Percentiles rank a stretch among this genome's conserved stretches.
phyloP scores from a whole-genome alignment of 1,284 basidiomycete genomes.

The Ganoderma multipileum region DNA sequence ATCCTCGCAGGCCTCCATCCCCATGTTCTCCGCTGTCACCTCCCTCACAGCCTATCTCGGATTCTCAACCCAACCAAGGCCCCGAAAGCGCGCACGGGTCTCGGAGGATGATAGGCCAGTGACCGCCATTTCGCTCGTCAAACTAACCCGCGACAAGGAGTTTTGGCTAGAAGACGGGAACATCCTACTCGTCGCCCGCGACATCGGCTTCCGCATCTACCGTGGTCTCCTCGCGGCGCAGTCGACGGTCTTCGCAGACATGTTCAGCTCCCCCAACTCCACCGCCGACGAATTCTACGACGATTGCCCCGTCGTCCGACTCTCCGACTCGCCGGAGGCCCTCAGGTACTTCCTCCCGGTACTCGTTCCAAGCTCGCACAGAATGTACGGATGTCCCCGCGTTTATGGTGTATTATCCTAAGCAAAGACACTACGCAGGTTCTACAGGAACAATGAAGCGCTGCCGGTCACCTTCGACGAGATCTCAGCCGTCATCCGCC shows the following conservation, averaged over 20 bases:
- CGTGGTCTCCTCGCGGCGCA: conserved; percentile 72
- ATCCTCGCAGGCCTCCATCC: neutral
- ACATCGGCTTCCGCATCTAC: conserved; percentile 71
- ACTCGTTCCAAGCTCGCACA: too few species aligned
- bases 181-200: conserved; percentile 60
- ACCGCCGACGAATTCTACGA: conserved; percentile 14
- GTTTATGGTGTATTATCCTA: too few species aligned
- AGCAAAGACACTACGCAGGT: too few species aligned
- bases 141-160: conserved; percentile 38
- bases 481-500: neutral
- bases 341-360: conserved; percentile 8
- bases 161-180: conserved; percentile 79
- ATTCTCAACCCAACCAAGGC: neutral
- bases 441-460: too few species aligned
- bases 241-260: conserved; percentile 66
- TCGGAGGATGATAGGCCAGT: neutral
- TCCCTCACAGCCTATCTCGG: neutral
- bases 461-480: neutral
- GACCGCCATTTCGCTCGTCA: neutral
- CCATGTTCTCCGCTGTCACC: neutral
- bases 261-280: conserved; percentile 29
- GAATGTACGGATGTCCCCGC: too few species aligned
- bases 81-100: neutral
- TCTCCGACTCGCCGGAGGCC: conserved; percentile 23
- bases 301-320: conserved; percentile 25